Conservation (phyloP, 2,329 filamentous ascomycete species). For the Phyllosticta ampelicida region DNA sequence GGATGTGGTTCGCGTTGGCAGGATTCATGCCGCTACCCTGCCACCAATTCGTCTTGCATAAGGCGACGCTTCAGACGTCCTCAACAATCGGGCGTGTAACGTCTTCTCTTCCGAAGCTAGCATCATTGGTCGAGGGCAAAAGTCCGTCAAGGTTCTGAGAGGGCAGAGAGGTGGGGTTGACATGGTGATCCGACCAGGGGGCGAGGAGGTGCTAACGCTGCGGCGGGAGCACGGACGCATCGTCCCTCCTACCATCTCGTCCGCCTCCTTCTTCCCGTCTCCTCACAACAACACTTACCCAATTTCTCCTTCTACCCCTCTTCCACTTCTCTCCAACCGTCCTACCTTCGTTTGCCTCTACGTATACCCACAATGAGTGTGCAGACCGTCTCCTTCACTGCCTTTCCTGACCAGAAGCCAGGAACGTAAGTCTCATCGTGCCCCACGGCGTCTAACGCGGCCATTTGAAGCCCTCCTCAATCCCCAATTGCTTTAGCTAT, state of each 20-base stretch:
- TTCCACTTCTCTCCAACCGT: not conserved
- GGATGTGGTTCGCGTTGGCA: not conserved
- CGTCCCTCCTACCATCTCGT: not conserved
- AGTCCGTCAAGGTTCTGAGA: not conserved
- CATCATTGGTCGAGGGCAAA: not conserved
- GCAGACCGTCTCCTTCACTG: conserved; percentile 69
- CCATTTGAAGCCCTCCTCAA: conserved; percentile 8
- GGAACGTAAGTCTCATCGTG: conserved; percentile 67
- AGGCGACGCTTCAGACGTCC: not conserved
- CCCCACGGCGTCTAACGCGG: not conserved
- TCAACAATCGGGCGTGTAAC: not conserved
- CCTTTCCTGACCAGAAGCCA: conserved; percentile 95
- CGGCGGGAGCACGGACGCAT: not conserved
- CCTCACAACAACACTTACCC: conserved; percentile 1
- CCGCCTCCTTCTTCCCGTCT: not conserved
- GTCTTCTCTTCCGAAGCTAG: not conserved
- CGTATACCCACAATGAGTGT: conserved; percentile 46
- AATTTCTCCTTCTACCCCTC: conserved; percentile 1
- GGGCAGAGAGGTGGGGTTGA: not conserved
- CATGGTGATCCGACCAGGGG: not conserved
- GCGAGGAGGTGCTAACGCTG: not conserved
- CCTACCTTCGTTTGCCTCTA: not conserved
- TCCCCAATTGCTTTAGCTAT: conserved; percentile 12
- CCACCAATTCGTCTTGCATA: not conserved
- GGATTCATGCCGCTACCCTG: not conserved